Percentiles rank a stretch among this genome's conserved stretches.
Conservation (phyloP, 345 rosid species). For the Trapa bicornis region DNA sequence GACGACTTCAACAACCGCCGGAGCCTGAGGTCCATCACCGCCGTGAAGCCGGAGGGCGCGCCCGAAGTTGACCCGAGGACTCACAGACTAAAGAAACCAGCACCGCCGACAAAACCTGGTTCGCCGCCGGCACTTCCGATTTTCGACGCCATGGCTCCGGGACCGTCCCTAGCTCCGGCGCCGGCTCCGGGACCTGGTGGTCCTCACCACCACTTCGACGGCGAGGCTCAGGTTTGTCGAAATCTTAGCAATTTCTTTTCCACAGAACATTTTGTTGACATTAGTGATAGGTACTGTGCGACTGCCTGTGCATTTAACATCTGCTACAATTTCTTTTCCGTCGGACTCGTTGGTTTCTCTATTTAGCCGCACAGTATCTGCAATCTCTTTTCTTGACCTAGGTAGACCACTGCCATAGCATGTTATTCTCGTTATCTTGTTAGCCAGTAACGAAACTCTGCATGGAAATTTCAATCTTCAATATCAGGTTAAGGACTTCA, state of each 20-base stretch:
- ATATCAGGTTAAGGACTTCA: conserved; percentile 35
- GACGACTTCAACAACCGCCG: conserved; percentile 36
- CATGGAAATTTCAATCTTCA: background rate
- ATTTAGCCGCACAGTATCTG: background rate
- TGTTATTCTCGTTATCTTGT: background rate
- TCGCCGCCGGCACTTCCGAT: conserved; percentile 29
- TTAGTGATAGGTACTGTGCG: background rate
- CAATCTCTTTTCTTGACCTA: no score
- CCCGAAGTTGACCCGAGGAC: conserved; percentile 39
- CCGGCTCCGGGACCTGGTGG: conserved; percentile 54
- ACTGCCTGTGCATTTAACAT: no score
- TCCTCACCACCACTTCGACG: conserved; percentile 33
- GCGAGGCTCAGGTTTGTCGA: conserved; percentile 30
- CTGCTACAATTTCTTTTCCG: background rate
- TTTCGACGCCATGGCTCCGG: conserved; percentile 39
- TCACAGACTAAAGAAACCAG: conserved; percentile 27
- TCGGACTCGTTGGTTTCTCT: background rate
- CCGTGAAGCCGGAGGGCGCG: conserved; percentile 40
- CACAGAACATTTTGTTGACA: background rate
- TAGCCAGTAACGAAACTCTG: background rate
- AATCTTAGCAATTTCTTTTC: background rate
- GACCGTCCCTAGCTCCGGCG: conserved; percentile 37
- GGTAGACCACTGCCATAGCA: background rate
- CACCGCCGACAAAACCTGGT: conserved; percentile 14
- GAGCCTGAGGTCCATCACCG: conserved; percentile 32